Percentiles rank a stretch among this genome's conserved stretches.
Conservation (phyloP, 2,329 filamentous ascomycete genomes). For the Pseudogymnoascus sp. region DNA sequence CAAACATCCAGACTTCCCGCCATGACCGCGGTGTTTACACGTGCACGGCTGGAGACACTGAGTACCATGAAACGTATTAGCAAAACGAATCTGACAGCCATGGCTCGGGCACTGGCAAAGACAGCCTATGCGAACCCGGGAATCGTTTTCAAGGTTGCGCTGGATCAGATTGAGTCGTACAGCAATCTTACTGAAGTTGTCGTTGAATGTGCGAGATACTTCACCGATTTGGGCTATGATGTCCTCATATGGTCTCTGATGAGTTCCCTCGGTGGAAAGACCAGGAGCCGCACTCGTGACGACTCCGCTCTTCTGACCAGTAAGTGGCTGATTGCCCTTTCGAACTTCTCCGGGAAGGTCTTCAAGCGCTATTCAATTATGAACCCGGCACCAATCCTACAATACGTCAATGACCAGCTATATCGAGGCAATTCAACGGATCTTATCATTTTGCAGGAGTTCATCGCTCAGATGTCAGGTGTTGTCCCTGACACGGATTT, state of each 20-base stretch:
- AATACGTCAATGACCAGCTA: slow-evolving; percentile 82
- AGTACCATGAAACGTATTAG: slow-evolving; percentile 84
- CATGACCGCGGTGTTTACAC: slow-evolving; percentile 69
- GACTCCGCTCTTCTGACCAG: slow-evolving; percentile 66
- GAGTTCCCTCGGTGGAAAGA: slow-evolving; percentile 57
- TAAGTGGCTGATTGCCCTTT: slow-evolving; percentile 82
- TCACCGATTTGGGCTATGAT: slow-evolving; percentile 86
- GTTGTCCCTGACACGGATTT: slow-evolving; percentile 81
- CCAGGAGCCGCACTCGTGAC: slow-evolving; percentile 53
- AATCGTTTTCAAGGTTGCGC: slow-evolving; percentile 79
- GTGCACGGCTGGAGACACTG: slow-evolving; percentile 68
- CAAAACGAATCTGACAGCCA: slow-evolving; percentile 73
- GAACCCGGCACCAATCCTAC: slow-evolving; percentile 74
- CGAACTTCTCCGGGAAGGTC: slow-evolving; percentile 82
- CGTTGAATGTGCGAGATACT: slow-evolving; percentile 89
- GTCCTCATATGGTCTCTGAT: slow-evolving; percentile 88
- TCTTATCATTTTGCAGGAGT: slow-evolving; percentile 80
- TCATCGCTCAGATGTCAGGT: slow-evolving; percentile 88
- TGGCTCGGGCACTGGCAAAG: slow-evolving; percentile 83
- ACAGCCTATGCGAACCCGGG: slow-evolving; percentile 87
- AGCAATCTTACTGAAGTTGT: slow-evolving; percentile 91
- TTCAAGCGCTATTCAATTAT: slow-evolving; percentile 80
- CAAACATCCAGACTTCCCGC: slow-evolving; percentile 66
- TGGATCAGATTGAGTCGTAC: slow-evolving; percentile 88
- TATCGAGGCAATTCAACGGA: slow-evolving; percentile 77